A percentile compares a stretch with the other conserved stretches of the same genome.
Evolutionary conservation across 768 basidiomycete species (phyloP).

Genomic region (Psilocybe sp.): DNA sequence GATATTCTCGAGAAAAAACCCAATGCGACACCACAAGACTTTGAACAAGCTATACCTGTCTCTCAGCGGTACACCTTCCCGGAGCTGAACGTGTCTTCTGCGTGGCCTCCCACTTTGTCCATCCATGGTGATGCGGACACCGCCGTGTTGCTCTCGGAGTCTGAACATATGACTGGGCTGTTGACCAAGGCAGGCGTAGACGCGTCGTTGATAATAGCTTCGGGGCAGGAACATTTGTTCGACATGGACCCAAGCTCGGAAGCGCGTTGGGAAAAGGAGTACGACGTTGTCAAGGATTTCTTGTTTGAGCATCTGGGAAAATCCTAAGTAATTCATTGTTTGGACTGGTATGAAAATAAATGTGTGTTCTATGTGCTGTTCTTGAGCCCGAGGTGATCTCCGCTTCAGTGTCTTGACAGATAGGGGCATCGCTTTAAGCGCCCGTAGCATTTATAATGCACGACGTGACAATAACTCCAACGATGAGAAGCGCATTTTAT

Average conservation of each 20-base stretch:
- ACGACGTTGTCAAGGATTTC: no score
- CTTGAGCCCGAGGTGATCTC: no score
- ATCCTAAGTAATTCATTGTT: no score
- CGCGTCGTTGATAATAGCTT: slow-evolving; percentile 33
- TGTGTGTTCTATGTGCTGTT: no score
- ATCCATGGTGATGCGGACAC: slow-evolving; percentile 50
- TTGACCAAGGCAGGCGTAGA: slow-evolving; percentile 34
- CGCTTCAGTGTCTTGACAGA: no score
- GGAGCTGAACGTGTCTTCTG: slow-evolving; percentile 34
- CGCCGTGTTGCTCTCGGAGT: slow-evolving; percentile 41
- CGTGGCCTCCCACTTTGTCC: slow-evolving; percentile 49
- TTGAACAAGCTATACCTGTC: slow-evolving; percentile 26
- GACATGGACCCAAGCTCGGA: slow-evolving; percentile 49
- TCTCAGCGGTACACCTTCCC: slow-evolving; percentile 41
- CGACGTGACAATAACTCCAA: no score
- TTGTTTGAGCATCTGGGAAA: no score
- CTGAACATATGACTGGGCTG: slow-evolving; percentile 30
- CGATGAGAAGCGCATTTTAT: no score
- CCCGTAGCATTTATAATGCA: no score
- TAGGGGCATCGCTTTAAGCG: no score
- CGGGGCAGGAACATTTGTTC: slow-evolving; percentile 53
- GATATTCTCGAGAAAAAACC: slow-evolving; percentile 11
- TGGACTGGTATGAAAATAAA: no score
- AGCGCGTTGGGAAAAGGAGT: slow-evolving; percentile 7
- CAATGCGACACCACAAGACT: slow-evolving; percentile 3